Conservation (phyloP, 1,139 yeast genomes). For the Yamadazyma diddensiae region DNA sequence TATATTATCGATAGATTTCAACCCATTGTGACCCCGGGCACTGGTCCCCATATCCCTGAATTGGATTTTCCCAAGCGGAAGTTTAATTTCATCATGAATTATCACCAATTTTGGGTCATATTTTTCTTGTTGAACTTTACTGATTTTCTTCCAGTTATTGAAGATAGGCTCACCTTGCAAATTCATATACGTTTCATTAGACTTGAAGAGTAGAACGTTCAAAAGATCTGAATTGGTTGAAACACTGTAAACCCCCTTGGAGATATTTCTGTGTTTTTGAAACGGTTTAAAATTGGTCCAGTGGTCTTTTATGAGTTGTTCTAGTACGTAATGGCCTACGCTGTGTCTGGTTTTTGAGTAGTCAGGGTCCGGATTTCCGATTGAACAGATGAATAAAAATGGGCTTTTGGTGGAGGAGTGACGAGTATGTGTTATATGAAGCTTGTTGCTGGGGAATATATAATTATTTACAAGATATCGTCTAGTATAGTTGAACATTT, state of each 20-base stretch:
- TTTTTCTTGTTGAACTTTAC: slow-evolving; percentile 15
- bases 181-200: slow-evolving; percentile 62
- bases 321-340: slow-evolving; percentile 62
- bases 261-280: slow-evolving; percentile 19
- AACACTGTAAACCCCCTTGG: slow-evolving; percentile 19
- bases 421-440: background rate
- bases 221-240: slow-evolving; percentile 18
- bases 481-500: slow-evolving; percentile 8
- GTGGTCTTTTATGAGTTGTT: slow-evolving; percentile 24
- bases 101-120: slow-evolving; percentile 46
- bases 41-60: slow-evolving; percentile 55
- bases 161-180: slow-evolving; percentile 54
- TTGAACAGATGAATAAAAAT: slow-evolving; percentile 49
- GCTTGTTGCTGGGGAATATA: slow-evolving; percentile 1
- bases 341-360: slow-evolving; percentile 70
- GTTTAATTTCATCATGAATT: slow-evolving; percentile 73
- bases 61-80: slow-evolving; percentile 62
- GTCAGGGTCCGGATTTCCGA: slow-evolving; percentile 75
- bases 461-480: slow-evolving; percentile 4
- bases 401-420: slow-evolving; percentile 18
- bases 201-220: slow-evolving; percentile 33
- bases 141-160: slow-evolving; percentile 44
- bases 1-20: slow-evolving; percentile 49
- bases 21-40: slow-evolving; percentile 79
- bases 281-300: slow-evolving; percentile 23